These are phyloP conservation scores for Scheffersomyces ergatensis DNA, from an alignment of 805 yeast genomes.

Conservation along the genomic window DNA sequence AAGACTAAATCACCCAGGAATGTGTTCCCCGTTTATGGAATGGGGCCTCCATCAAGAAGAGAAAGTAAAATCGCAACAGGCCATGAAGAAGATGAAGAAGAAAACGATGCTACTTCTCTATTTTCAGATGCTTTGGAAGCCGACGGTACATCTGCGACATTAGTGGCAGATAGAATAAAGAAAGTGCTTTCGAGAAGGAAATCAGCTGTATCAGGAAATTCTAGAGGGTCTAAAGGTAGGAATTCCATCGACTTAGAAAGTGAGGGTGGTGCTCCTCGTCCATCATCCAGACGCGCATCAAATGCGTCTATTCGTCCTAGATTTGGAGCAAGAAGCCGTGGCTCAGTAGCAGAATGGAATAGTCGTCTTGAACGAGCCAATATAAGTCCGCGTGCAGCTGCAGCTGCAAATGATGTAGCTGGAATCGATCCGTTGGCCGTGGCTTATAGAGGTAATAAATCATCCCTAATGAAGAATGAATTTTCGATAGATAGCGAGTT, in stretches of 20 bases:
- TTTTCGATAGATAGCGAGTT: not conserved
- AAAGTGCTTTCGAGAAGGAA: conserved; percentile 10
- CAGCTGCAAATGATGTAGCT: not conserved
- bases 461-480: not conserved
- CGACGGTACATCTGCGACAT: conserved; percentile 13
- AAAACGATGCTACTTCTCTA: not conserved
- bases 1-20: conserved; percentile 58
- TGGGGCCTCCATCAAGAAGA: conserved; percentile 61
- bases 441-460: not conserved
- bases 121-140: conserved; percentile 3
- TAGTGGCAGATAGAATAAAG: conserved; percentile 16
- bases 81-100: conserved; percentile 4
- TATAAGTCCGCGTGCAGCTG: not conserved
- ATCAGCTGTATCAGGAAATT: not conserved
- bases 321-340: not conserved
- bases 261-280: not conserved
- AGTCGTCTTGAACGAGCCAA: not conserved
- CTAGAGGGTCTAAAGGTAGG: no score
- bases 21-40: conserved; percentile 76
- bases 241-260: conserved; percentile 2
- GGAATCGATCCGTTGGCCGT: not conserved
- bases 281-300: not conserved
- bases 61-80: conserved; percentile 57
- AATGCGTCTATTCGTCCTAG: not conserved
- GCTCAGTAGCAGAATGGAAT: not conserved